Percentiles rank a stretch among this genome's conserved stretches.
These are phyloP conservation scores for Marchantia polymorpha DNA, from an alignment of 225 moss, liverwort and hornwort genomes.

Conservation along the genomic window DNA sequence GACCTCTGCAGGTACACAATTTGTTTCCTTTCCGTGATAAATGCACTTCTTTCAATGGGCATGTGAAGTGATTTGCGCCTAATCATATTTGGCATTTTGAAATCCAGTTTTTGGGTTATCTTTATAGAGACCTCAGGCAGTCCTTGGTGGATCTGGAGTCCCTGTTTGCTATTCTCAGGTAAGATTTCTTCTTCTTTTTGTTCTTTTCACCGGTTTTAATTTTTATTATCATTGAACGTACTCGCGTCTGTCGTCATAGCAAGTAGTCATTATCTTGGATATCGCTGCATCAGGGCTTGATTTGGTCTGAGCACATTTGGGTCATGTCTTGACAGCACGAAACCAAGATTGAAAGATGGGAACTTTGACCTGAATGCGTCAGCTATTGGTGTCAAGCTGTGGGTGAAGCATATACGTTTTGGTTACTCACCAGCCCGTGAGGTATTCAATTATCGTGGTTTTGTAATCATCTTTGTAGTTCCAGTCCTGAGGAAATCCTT, in stretches of 20 bases:
- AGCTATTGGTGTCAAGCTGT: slow-evolving; percentile 64
- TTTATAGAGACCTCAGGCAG: slow-evolving; percentile 93
- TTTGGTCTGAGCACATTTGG: neutral
- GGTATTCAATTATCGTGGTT: slow-evolving; percentile 32
- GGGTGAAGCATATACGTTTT: slow-evolving; percentile 71
- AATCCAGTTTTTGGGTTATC: slow-evolving; percentile 81
- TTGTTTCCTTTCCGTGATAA: neutral
- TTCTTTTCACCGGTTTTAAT: no score
- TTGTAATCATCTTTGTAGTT: neutral
- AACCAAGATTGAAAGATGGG: slow-evolving; percentile 72
- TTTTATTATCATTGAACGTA: neutral
- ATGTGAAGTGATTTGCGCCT: neutral
- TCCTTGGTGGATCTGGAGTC: slow-evolving; percentile 96
- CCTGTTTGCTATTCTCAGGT: slow-evolving; percentile 83
- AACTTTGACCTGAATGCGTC: slow-evolving; percentile 45
- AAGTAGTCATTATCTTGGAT: neutral
- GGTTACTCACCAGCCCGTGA: slow-evolving; percentile 83
- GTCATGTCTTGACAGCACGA: slow-evolving; percentile 53
- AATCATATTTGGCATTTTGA: slow-evolving; percentile 15
- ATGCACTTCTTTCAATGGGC: neutral
- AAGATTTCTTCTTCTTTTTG: neutral
- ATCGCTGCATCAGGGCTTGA: neutral
- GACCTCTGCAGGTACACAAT: slow-evolving; percentile 73
- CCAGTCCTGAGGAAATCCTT: neutral
- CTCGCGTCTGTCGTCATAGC: no score